Evolutionary conservation across 2,329 filamentous ascomycete species (phyloP), one percentile per base, ranked within the genome.

Genomic region (Aureobasidium sp.): DNA sequence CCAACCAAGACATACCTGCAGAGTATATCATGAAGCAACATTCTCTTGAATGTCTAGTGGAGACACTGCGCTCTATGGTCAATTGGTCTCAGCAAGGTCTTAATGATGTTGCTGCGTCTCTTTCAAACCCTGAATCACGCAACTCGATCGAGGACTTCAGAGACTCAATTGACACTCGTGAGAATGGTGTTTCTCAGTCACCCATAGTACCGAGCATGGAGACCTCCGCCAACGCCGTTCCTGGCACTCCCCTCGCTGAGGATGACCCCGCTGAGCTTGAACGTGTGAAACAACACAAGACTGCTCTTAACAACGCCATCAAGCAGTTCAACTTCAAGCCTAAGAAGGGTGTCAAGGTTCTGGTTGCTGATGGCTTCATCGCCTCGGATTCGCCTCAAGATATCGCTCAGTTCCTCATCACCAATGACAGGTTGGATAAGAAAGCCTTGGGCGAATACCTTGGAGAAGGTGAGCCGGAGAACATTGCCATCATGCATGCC

Each of bases 261-360:
- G 95, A 99, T 70, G 94, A 99, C 69, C 93, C 93, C 0, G 91
- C 86, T 65, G 88, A 97, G 69, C 79, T 99, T n/a, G 94, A 97
- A 70, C 95, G 89, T 73, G 91, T 92, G 61, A 97, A 97, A 76
- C 90, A 92, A 63, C 84, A 88, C 65, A 99, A 99, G 77, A 97
- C 91, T 7, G 94, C 94, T 0, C 77, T 97, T 64, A 89, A 87
- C 58, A 94, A 96, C 68, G 93, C 89, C 2, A 88, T 97, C 60
- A 86, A 87, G 54, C 88, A 91, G 65, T 99, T 99, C 81, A 99
- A 99, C 73, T 97, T 93, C 79, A 99, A 99, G 74, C 91, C 95
- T 0, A 99, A 99, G 75, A 86, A 89, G 63, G 95, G 94, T 6
- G 84, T 99, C 70, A 96, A 96, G 72, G 77, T 88, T 16, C 76